A percentile compares a stretch with the other conserved stretches of the same genome.
Conservation (phyloP, 768 basidiomycete genomes). For the Leccinum fibrillosum region DNA sequence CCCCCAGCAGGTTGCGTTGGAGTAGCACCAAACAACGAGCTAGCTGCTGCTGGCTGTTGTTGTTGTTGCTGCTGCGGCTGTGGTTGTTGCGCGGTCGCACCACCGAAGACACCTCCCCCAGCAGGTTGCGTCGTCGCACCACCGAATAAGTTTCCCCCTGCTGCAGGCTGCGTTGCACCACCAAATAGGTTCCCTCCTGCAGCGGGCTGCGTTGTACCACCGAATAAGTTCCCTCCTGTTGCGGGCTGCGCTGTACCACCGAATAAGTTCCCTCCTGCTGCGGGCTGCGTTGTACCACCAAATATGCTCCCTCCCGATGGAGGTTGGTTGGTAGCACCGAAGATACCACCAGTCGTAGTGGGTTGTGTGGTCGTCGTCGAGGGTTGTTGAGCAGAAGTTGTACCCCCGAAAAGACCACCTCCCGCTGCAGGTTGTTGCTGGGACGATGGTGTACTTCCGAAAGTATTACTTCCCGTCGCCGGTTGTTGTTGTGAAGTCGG, state of each 20-base stretch:
- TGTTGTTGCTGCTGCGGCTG: neutral
- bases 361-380: slow-evolving; percentile 13
- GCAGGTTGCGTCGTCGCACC: slow-evolving; percentile 19
- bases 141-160: slow-evolving; percentile 22
- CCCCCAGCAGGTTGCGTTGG: slow-evolving; percentile 19
- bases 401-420: slow-evolving; percentile 15
- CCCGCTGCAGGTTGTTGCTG: slow-evolving; percentile 25
- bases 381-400: slow-evolving; percentile 13
- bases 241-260: slow-evolving; percentile 15
- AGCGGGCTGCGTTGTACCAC: slow-evolving; percentile 16
- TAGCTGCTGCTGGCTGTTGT: neutral
- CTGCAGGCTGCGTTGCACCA: slow-evolving; percentile 15
- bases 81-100: neutral
- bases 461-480: slow-evolving; percentile 21
- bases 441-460: slow-evolving; percentile 22
- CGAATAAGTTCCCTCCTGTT: slow-evolving; percentile 19
- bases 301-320: slow-evolving; percentile 21
- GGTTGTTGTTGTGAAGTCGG: slow-evolving; percentile 22
- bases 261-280: slow-evolving; percentile 19
- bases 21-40: slow-evolving; percentile 20
- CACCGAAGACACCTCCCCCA: slow-evolving; percentile 20
- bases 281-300: slow-evolving; percentile 15
- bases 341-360: slow-evolving; percentile 10
- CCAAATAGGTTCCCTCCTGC: slow-evolving; percentile 21
- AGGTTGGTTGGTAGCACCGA: slow-evolving; percentile 10